These are phyloP conservation scores for Dioscorea zingiberensis DNA, from an alignment of 106 monocot species.

Conservation along the genomic window DNA sequence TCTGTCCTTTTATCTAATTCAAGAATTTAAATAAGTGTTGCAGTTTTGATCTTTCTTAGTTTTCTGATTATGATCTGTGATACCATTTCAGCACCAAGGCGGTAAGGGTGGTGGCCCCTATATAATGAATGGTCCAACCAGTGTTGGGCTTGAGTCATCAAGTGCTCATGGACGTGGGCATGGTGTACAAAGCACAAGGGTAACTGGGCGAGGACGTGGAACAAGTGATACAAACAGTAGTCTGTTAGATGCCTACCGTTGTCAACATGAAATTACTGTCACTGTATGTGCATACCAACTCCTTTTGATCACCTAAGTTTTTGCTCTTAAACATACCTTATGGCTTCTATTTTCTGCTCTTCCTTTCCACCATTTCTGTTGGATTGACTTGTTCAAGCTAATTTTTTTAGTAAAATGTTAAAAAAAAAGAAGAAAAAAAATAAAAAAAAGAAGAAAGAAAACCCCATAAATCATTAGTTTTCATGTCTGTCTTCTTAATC, in stretches of 20 bases:
- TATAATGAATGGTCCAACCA: conserved; percentile 7
- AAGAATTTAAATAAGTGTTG: too few relatives aligned
- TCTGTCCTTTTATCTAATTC: too few relatives aligned
- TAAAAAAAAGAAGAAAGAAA: too few relatives aligned
- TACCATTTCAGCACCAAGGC: conserved; percentile 5
- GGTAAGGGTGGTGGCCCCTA: background rate
- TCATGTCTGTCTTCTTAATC: too few relatives aligned
- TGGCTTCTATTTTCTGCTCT: background rate
- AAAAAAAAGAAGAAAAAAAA: too few relatives aligned
- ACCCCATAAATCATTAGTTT: too few relatives aligned
- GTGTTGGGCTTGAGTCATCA: conserved; percentile 15
- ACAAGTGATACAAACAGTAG: conserved; percentile 18
- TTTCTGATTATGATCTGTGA: too few relatives aligned
- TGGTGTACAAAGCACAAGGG: conserved; percentile 20
- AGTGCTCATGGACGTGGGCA: conserved; percentile 9
- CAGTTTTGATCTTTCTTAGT: too few relatives aligned
- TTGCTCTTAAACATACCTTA: background rate
- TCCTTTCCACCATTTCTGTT: too few relatives aligned
- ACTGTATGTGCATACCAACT: conserved; percentile 27
- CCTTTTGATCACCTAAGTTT: background rate
- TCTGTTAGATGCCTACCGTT: conserved; percentile 57
- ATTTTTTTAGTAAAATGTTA: too few relatives aligned
- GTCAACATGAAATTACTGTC: conserved; percentile 73
- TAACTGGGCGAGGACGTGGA: conserved; percentile 7
- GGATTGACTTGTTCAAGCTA: too few relatives aligned